Base-by-base conservation (phyloP, 352 stramenopile genomes). In the Globisporangium apiculatum region DNA sequence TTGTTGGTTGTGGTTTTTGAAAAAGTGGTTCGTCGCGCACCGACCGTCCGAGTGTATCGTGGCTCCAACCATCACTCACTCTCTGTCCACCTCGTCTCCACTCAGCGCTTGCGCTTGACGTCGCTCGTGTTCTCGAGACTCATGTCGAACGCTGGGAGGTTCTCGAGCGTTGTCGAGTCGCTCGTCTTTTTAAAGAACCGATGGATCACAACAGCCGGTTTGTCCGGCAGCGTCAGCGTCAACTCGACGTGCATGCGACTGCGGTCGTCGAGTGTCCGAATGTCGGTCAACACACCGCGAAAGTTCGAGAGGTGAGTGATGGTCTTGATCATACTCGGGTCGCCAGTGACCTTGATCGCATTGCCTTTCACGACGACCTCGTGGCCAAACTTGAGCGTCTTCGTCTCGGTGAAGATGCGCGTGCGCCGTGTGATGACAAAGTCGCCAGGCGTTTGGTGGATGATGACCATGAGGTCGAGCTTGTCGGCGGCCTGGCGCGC, bases 351-450 rank as follows among this genome's bases (percentile, higher is more conserved):
- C 46, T 81, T 91, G 64, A 95, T 95, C 56, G 89, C 62, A 62
- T 95, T 95, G 71, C 78, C 83, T 72, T 93, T 93, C 57, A 95
- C 77, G 64, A 90, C 90, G 47, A 95, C 82, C 48, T 95, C 86
- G 58, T 94, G 81, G 41, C 83, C 83, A 49, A 93, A 93, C 64
- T 89, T 89, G 53, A 95, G 77, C 59, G 82, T 72, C 68, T 95
- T 95, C 54, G 86, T 95, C 73, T 95, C 86, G 18, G 80, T 91
- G 72, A 95, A 95, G 66, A 95, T 95, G 69, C 83, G 83, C 61
- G 86, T 95, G 67, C 83, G 82, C 15, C 86, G 69, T 41, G 86
- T 95, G 62, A 95, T 95, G 38, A 89, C 69, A 62, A 95, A 95
- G 41, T 95, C 86, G 38, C 82, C 83, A 0, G 83, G 59, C 36